phyloP scores from a whole-genome alignment of 2,329 filamentous ascomycete genomes.

The Claviceps lovelessii region DNA sequence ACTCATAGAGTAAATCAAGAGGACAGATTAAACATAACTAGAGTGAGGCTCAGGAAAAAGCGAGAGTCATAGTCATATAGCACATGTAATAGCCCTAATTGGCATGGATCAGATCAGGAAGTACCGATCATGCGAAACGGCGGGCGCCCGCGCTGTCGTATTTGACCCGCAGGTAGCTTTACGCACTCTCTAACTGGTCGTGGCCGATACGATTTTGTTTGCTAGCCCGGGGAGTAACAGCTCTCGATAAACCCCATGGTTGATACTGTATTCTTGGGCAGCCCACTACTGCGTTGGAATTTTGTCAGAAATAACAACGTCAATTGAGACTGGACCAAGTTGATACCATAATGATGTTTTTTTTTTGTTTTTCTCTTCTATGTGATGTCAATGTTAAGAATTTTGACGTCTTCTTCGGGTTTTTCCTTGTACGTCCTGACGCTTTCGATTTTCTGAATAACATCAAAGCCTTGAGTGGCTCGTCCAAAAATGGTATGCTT shows the following conservation, averaged over 20 bases:
- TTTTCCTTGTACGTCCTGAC: constrained; percentile 76
- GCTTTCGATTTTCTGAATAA: constrained; percentile 93
- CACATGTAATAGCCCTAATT: constrained; percentile 2
- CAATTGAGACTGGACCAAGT: neutral
- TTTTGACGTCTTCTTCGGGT: constrained; percentile 93
- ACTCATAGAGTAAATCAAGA: neutral
- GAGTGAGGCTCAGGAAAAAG: neutral
- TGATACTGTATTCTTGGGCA: neutral
- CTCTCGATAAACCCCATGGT: neutral
- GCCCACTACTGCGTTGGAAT: neutral
- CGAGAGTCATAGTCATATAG: constrained; percentile 1
- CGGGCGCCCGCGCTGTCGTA: neutral
- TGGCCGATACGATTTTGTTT: neutral
- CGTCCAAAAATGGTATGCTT: constrained; percentile 95
- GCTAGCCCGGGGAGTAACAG: neutral
- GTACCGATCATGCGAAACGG: constrained; percentile 1
- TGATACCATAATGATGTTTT: neutral
- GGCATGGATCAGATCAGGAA: neutral
- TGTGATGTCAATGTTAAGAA: constrained; percentile 65
- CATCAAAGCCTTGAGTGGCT: constrained; percentile 78
- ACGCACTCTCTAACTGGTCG: neutral
- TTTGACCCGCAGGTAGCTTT: constrained; percentile 1
- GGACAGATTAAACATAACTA: neutral
- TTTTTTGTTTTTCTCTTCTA: constrained; percentile 16
- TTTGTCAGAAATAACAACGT: neutral